Conservation (phyloP, 257 asterid species). For the Solanum tarapatanum region DNA sequence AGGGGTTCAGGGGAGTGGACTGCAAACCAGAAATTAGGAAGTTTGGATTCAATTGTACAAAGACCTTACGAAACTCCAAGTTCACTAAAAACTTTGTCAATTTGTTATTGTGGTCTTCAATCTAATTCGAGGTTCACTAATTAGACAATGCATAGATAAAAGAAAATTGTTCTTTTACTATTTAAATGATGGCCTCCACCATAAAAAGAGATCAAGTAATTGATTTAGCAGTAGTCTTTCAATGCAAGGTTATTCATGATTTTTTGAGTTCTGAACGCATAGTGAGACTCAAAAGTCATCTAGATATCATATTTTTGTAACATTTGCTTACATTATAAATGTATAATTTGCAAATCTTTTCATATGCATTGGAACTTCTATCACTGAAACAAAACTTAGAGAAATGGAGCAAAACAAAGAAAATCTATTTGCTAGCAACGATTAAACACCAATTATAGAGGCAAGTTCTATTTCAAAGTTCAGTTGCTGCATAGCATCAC, state of each 20-base stretch:
- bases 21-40: neutral
- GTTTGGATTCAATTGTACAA: neutral
- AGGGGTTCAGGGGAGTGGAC: neutral
- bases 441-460: neutral
- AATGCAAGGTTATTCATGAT: neutral
- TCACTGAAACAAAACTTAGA: neutral
- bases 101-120: neutral
- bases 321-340: neutral
- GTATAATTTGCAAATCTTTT: neutral
- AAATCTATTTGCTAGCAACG: neutral
- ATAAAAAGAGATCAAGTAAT: neutral
- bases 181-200: neutral
- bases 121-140: neutral
- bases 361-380: neutral
- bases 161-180: neutral
- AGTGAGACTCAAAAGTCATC: neutral
- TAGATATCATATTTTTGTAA: neutral
- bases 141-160: neutral
- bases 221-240: neutral
- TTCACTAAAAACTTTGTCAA: neutral
- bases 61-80: neutral
- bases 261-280: neutral
- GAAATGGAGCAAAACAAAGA: neutral
- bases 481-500: neutral
- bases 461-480: neutral